Evolutionary conservation across 768 basidiomycete genomes (phyloP), one percentile per base, ranked within the genome.

Genomic region (Tulasnella calospora): DNA sequence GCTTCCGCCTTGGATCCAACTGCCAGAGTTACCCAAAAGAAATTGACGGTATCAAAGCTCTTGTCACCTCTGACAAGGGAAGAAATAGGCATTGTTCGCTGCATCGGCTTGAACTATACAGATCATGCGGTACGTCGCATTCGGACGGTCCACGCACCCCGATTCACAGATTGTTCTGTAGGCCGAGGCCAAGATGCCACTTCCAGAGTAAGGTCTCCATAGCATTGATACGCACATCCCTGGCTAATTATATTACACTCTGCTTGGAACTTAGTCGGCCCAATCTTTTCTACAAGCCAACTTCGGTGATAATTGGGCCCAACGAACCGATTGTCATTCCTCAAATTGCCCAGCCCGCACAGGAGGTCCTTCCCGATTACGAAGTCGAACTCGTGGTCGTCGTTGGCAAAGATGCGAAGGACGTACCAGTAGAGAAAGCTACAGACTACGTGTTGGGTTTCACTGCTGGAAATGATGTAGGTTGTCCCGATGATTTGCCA

Each of bases 391-490:
- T 95, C 38, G 90, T 89, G 40, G 88, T 97, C 80, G 91, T 96
- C 76, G 92, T 97, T 73, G 94, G 94, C 55, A 94, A 92, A 82
- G 83, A 90, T 0, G 91, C 91, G 19, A 94, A 92, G 86, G 85
- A 96, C 82, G 93, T 97, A 33, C 88, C 90, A 0, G 93, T 93
- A 82, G 89, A 86, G 1, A 90, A 95, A 9, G 95, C 95, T 0
- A 86, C 96, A 57, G 91, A 95, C 83, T 95, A 95, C 81, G 92
- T 96, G 23, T 88, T 96, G 0, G 94, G 89, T 2, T 96, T 94
- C 82, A 93, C 92, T 3, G 91, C 87, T 3, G 92, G 90, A 6
- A 94, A 94, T 82, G 93, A 94, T 82, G 94, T 93, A 76, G 76
- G 86, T 30, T 44, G 8, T 81, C 41, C n/a, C 17, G 79, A 2